A percentile compares a stretch with the other conserved stretches of the same genome.
phyloP scores from a whole-genome alignment of 1,139 yeast species.

The Yarrowia galli region DNA sequence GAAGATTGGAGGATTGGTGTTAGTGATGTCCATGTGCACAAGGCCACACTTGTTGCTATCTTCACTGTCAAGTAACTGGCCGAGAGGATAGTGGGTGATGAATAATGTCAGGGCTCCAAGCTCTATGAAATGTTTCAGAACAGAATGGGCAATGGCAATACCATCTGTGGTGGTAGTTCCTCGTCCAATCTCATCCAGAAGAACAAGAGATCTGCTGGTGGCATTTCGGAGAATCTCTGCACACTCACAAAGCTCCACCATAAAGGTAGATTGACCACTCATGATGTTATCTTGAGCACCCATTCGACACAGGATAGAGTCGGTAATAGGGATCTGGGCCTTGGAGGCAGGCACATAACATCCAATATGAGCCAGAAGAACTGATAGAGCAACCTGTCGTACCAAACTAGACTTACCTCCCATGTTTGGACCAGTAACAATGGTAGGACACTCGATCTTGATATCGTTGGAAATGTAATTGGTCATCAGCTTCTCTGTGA shows the following conservation, averaged over 20 bases:
- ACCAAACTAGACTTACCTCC: constrained; percentile 80
- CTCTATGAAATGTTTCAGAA: constrained; percentile 67
- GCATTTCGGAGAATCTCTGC: constrained; percentile 60
- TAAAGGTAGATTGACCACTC: constrained; percentile 75
- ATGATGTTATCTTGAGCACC: constrained; percentile 78
- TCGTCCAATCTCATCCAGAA: constrained; percentile 72
- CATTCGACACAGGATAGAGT: constrained; percentile 61
- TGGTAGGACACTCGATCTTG: constrained; percentile 58
- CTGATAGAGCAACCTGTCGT: constrained; percentile 65
- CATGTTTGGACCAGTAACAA: constrained; percentile 80
- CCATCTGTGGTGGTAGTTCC: constrained; percentile 92
- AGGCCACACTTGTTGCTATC: constrained; percentile 58
- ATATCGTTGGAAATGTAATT: constrained; percentile 77
- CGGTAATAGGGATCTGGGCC: constrained; percentile 66
- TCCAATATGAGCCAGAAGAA: constrained; percentile 87
- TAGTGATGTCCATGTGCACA: constrained; percentile 64
- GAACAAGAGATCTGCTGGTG: constrained; percentile 62
- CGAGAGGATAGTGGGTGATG: constrained; percentile 87
- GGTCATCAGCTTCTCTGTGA: constrained; percentile 63
- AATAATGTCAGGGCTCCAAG: constrained; percentile 68
- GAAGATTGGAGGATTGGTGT: constrained; percentile 44
- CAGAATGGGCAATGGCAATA: constrained; percentile 80
- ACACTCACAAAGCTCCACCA: constrained; percentile 76
- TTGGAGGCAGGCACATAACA: constrained; percentile 75
- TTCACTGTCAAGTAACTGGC: constrained; percentile 60